Percentiles rank a stretch among this genome's conserved stretches.
Conservation (phyloP, 225 moss, liverwort and hornwort species). For the Pleurozium schreberi region DNA sequence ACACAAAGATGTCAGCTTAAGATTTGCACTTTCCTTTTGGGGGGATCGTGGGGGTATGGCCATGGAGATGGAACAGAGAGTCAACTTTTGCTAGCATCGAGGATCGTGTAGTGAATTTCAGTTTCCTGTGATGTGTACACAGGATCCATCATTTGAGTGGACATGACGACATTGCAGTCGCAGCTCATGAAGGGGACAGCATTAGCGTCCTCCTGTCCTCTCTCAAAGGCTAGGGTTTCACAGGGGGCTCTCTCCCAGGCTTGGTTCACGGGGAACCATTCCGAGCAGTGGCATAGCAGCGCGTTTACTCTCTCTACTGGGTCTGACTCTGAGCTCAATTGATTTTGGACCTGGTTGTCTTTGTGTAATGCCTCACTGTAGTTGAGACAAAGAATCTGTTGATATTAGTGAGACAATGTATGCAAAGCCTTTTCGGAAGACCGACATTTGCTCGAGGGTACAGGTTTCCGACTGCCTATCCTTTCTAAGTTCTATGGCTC, state of each 20-base stretch:
- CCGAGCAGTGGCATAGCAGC: constrained; percentile 31
- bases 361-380: not conserved
- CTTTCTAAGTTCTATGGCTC: not conserved
- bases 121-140: constrained; percentile 3
- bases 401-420: not conserved
- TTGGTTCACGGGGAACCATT: constrained; percentile 14
- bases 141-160: not conserved
- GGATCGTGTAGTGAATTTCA: not conserved
- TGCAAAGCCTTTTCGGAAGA: not conserved
- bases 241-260: constrained; percentile 18
- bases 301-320: constrained; percentile 16
- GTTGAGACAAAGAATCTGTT: not conserved
- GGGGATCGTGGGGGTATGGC: not conserved
- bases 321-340: constrained; percentile 7
- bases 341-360: not conserved
- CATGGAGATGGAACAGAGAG: not conserved
- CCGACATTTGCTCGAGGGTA: not conserved
- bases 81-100: not conserved
- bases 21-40: not conserved
- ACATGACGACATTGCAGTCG: constrained; percentile 30
- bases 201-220: not conserved
- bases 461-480: not conserved
- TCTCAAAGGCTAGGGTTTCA: not conserved
- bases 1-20: not conserved
- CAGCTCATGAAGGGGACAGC: constrained; percentile 14